Percentiles rank a stretch among this genome's conserved stretches.
Conservation (phyloP, 2,329 filamentous ascomycete genomes). For the Penicillium sp. region DNA sequence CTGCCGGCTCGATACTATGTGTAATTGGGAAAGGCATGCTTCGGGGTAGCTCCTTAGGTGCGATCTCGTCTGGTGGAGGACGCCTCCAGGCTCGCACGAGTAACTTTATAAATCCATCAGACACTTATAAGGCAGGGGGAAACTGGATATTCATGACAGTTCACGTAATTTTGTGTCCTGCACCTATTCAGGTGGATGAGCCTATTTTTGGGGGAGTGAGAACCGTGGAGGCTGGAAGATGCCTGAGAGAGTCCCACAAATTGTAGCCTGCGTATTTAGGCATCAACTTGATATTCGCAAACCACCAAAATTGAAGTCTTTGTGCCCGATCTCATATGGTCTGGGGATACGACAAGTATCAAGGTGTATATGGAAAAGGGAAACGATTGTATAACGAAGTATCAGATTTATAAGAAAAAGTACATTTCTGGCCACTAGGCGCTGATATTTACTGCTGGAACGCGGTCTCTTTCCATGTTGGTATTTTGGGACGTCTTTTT, state of each 20-base stretch:
- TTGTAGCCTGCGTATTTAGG: constrained; percentile 16
- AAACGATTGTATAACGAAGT: not conserved
- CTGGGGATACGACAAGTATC: not conserved
- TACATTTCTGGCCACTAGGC: not conserved
- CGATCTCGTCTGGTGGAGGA: not conserved
- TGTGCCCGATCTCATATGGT: not conserved
- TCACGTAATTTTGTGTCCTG: not conserved
- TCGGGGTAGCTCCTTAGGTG: not conserved
- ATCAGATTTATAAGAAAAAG: not conserved
- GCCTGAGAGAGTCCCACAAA: not conserved
- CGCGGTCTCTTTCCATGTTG: not conserved
- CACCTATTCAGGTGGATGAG: not conserved
- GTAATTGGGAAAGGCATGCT: constrained; percentile 27
- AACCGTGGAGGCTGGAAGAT: not conserved
- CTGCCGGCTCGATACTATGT: constrained; percentile 37
- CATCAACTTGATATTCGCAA: not conserved
- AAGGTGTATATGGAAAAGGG: not conserved
- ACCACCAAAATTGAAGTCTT: not conserved
- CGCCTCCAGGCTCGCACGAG: not conserved
- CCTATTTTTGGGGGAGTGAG: not conserved
- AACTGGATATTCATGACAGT: not conserved
- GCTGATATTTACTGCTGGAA: not conserved
- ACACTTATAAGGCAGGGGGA: not conserved
- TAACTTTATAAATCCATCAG: not conserved
- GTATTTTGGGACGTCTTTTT: constrained; percentile 1